Conservation (phyloP, 225 moss, liverwort and hornwort genomes). For the Marchantia paleacea region DNA sequence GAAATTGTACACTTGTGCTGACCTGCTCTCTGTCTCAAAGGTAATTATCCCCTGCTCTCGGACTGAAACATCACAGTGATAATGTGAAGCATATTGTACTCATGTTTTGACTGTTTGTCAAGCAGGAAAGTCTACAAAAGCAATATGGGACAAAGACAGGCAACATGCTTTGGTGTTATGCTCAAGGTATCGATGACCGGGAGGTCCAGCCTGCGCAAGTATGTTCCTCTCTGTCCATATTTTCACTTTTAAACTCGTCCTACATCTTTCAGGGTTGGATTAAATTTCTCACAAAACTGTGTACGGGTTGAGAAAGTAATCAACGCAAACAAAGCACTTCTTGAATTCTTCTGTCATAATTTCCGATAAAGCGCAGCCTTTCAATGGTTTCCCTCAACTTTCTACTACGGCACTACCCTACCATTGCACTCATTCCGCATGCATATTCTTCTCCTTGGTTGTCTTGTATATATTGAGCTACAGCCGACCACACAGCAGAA, state of each 20-base stretch:
- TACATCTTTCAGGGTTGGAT: neutral
- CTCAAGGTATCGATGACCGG: constrained; percentile 85
- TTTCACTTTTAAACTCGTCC: neutral
- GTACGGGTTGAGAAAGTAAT: neutral
- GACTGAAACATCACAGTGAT: neutral
- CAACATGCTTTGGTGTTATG: constrained; percentile 84
- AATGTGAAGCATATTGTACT: neutral
- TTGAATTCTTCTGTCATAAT: neutral
- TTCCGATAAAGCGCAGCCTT: too few relatives aligned
- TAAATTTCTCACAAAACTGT: neutral
- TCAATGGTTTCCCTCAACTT: too few relatives aligned
- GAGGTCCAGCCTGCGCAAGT: constrained; percentile 92
- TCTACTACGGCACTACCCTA: too few relatives aligned
- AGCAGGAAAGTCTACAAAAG: constrained; percentile 74
- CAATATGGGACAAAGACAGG: constrained; percentile 89
- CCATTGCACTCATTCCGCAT: too few relatives aligned
- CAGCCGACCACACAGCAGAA: too few relatives aligned
- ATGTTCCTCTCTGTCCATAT: neutral
- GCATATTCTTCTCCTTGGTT: too few relatives aligned
- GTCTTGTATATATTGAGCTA: too few relatives aligned
- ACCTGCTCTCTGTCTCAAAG: constrained; percentile 68
- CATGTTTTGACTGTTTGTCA: neutral
- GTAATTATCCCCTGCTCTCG: constrained; percentile 27
- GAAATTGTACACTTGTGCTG: constrained; percentile 68
- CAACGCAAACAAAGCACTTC: neutral